A percentile compares a stretch with the other conserved stretches of the same genome.
These are phyloP conservation scores for Peniophora sp. DNA, from an alignment of 1,284 basidiomycete species.

Conservation along the genomic window DNA sequence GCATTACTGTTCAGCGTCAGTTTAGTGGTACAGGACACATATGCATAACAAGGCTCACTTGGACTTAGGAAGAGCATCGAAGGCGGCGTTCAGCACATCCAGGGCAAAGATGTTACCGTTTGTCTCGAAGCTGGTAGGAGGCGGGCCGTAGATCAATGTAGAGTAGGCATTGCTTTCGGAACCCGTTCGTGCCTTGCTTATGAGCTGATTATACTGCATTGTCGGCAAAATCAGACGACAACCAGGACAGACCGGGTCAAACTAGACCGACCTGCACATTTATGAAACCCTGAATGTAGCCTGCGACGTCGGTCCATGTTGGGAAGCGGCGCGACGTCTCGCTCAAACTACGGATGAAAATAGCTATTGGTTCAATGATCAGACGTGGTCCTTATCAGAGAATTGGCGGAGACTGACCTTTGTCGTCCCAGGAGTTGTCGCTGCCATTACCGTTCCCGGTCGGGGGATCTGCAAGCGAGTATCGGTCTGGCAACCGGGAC, in stretches of 20 bases:
- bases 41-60: too few species aligned
- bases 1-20: too few species aligned
- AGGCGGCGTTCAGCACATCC: neutral
- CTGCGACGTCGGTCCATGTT: neutral
- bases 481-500: neutral
- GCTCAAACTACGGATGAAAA: neutral
- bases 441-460: neutral
- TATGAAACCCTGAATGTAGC: neutral
- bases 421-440: neutral
- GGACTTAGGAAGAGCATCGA: too few species aligned
- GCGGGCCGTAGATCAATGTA: neutral
- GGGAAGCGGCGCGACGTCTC: neutral
- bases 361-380: neutral
- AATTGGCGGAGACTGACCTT: neutral
- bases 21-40: too few species aligned
- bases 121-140: neutral
- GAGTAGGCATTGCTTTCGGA: neutral
- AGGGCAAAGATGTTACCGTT: too few species aligned
- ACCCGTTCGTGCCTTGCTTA: neutral
- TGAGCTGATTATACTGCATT: neutral
- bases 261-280: neutral
- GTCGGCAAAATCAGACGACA: neutral
- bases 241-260: too few species aligned
- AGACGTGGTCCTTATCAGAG: neutral
- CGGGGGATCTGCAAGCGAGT: neutral